Percentiles rank a stretch among this genome's conserved stretches.
These are phyloP conservation scores for Solanum hybrid DNA, from an alignment of 305 asterid genomes.

Conservation along the genomic window DNA sequence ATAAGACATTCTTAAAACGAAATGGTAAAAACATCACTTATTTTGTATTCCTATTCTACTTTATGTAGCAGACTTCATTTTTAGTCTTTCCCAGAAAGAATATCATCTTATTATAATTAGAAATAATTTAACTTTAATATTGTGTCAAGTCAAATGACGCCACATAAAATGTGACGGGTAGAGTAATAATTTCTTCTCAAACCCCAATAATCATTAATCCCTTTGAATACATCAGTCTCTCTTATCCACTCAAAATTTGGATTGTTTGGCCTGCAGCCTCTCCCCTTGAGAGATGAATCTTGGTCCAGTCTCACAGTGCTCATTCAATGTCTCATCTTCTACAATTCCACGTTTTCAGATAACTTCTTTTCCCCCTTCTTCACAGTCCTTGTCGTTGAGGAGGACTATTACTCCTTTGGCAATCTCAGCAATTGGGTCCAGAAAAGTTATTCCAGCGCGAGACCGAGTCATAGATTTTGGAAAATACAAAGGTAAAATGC, in stretches of 20 bases:
- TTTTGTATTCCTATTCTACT: background rate
- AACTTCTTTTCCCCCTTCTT: background rate
- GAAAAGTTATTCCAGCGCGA: constrained; percentile 29
- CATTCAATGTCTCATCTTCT: background rate
- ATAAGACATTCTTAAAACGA: too few species aligned
- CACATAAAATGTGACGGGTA: too few species aligned
- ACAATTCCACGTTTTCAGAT: background rate
- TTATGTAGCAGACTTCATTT: too few species aligned
- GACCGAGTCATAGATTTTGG: constrained; percentile 68
- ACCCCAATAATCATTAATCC: too few species aligned
- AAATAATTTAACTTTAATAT: too few species aligned
- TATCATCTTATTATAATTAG: too few species aligned
- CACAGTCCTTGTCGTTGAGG: background rate
- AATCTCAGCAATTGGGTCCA: background rate
- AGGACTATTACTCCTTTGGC: background rate
- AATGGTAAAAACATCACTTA: background rate
- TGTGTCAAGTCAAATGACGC: rapidly evolving
- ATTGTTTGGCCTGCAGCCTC: background rate
- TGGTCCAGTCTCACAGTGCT: background rate
- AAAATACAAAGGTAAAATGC: constrained; percentile 61
- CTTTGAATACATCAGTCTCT: background rate
- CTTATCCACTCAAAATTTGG: background rate
- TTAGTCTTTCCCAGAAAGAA: too few species aligned
- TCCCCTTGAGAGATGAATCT: background rate
- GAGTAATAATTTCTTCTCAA: too few species aligned